Percentiles rank a stretch among this genome's conserved stretches.
Evolutionary conservation across 805 yeast species (phyloP).

Genomic region (Soucietia sequanensis): DNA sequence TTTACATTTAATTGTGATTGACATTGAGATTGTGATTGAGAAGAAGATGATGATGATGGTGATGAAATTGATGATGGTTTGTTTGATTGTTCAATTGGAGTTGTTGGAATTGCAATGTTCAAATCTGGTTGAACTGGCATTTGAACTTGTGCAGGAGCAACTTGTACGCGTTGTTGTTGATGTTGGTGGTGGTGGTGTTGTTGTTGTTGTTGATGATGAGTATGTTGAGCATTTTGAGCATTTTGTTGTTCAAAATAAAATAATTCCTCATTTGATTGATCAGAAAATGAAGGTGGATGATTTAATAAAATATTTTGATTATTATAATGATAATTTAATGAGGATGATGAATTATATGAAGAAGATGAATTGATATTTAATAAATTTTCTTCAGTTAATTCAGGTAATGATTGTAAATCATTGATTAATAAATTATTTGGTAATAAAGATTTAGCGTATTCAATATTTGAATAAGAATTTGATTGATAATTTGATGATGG

Average conservation of each 20-base stretch:
- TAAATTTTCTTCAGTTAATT: constrained; percentile 40
- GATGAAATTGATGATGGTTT: constrained; percentile 8
- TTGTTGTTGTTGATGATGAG: background rate
- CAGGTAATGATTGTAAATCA: constrained; percentile 12
- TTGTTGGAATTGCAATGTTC: background rate
- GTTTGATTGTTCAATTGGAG: constrained; percentile 4
- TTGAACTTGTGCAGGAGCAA: constrained; percentile 2
- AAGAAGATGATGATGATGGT: constrained; percentile 11
- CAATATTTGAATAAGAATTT: constrained; percentile 8
- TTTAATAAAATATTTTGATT: no score
- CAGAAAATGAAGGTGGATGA: constrained; percentile 8
- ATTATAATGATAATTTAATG: background rate
- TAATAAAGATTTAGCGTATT: constrained; percentile 19
- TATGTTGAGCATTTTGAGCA: background rate
- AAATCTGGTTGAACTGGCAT: no score
- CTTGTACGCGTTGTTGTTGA: constrained; percentile 5
- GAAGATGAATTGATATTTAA: constrained; percentile 6
- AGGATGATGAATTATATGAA: background rate
- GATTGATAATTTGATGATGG: constrained; percentile 5
- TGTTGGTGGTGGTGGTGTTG: constrained; percentile 8
- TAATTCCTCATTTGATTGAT: constrained; percentile 13
- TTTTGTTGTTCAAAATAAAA: constrained; percentile 16
- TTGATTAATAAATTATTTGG: constrained; percentile 18
- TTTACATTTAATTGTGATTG: constrained; percentile 30
- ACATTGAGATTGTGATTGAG: background rate